These are phyloP conservation scores for Brassica cretica DNA, from an alignment of 345 rosid genomes.

Conservation along the genomic window DNA sequence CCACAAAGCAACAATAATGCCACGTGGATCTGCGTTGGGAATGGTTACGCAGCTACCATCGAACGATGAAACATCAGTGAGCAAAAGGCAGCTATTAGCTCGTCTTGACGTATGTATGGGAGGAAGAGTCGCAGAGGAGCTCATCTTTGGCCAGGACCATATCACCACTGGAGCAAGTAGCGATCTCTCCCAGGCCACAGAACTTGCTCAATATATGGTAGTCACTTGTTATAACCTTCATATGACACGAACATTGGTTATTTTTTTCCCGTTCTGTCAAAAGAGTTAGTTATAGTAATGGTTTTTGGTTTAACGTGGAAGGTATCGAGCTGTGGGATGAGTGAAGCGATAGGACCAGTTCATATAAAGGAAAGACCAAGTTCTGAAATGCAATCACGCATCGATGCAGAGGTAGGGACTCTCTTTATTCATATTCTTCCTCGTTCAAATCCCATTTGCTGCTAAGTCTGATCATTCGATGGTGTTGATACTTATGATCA, in stretches of 20 bases:
- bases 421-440: constrained; percentile 8
- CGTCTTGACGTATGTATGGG: constrained; percentile 99
- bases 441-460: not conserved
- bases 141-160: constrained; percentile 85
- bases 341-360: constrained; percentile 89
- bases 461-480: constrained; percentile 2
- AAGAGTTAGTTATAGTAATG: constrained; percentile 15
- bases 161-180: constrained; percentile 98
- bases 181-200: constrained; percentile 90
- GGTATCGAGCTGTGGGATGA: constrained; percentile 98
- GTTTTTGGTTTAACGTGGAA: constrained; percentile 25
- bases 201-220: constrained; percentile 98
- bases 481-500: constrained; percentile 33
- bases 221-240: constrained; percentile 11
- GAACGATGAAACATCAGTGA: constrained; percentile 87
- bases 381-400: constrained; percentile 94
- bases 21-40: constrained; percentile 98
- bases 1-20: constrained; percentile 98
- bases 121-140: constrained; percentile 99
- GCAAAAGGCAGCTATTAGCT: constrained; percentile 95
- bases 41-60: constrained; percentile 99
- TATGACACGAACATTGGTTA: not conserved
- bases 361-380: constrained; percentile 94
- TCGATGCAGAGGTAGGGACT: constrained; percentile 82
- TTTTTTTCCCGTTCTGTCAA: not conserved